Conservation (phyloP, 225 moss, liverwort and hornwort species). For the Climacium dendroides region DNA sequence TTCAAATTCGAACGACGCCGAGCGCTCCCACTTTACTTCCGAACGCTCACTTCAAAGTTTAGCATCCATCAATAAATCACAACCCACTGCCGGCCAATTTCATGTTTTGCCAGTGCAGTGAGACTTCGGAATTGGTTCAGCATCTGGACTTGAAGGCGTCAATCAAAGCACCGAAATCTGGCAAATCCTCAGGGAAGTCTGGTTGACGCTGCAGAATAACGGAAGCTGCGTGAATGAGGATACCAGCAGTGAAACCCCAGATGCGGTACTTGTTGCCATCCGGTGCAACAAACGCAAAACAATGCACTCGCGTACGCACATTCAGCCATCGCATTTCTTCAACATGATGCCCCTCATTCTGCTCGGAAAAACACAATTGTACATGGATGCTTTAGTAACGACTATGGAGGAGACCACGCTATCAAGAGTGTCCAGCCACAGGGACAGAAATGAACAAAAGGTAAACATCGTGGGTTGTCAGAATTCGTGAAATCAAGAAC, state of each 20-base stretch:
- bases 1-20: not conserved
- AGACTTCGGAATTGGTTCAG: not conserved
- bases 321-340: constrained; percentile 39
- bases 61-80: not conserved
- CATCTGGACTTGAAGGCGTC: not conserved
- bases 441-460: not conserved
- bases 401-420: not conserved
- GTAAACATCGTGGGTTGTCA: not conserved
- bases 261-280: constrained; percentile 36
- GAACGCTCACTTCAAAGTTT: not conserved
- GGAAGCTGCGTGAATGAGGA: constrained; percentile 55
- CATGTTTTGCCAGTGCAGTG: not conserved
- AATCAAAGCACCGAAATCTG: not conserved
- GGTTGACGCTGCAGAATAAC: constrained; percentile 44
- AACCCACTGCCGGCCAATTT: not conserved
- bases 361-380: not conserved
- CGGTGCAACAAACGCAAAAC: constrained; percentile 30
- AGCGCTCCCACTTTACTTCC: not conserved
- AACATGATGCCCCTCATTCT: constrained; percentile 36
- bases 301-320: constrained; percentile 40
- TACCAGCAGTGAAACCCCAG: constrained; percentile 71
- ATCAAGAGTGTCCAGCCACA: not conserved
- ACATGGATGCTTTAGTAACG: not conserved
- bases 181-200: constrained; percentile 33
- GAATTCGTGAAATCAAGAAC: not conserved